Base-by-base conservation (phyloP, 2,329 filamentous ascomycete genomes). In the Paracorniculantispora psalliotae region DNA sequence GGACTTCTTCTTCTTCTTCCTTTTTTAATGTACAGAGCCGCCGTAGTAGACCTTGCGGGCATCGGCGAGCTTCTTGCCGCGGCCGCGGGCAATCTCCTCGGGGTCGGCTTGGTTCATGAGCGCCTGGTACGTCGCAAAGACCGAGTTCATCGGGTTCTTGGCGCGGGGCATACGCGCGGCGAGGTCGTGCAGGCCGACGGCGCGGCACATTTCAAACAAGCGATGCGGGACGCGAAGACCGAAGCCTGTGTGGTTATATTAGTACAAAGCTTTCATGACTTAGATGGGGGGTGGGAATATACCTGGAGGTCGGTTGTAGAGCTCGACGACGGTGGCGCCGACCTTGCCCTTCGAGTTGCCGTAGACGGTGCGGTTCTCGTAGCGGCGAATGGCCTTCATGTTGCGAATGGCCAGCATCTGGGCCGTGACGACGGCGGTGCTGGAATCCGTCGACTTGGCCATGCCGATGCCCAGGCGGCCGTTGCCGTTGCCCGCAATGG, bases 21-120 rank as follows among this genome's bases (percentile, higher is more conserved):
- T 12, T n/a, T 12, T 56, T 70, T 81, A 85, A 69, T 84, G 82
- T 73, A 88, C 81, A 74, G 81, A 82, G 41, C 91, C 91, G 55
- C 90, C 92, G 76, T 97, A 97, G 79, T 99, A 99, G 69, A 97
- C 94, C 80, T 94, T 97, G 67, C 94, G 82, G 64, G 93, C 91
- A 78, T 99, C 94, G 35, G 99, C 92, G 70, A 99, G 73, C 83
- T 99, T 99, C 83, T 90, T 93, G 62, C 94, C 93, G 64, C 92
- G 80, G 55, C 91, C 93, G 52, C 90, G 83, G 59, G 94, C 94
- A 70, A 99, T 88, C 70, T 93, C 87, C 72, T 97, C 91, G 30
- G 94, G 94, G 69, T 96, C 81, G 62, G 85, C 85, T 78, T 99
- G 94, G 77, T 81, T 89, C 73, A 85, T 83, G 63, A 99, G 79